A percentile compares a stretch with the other conserved stretches of the same genome.
phyloP scores from a whole-genome alignment of 169 alveolate genomes.

The Eimeria falciformis region DNA sequence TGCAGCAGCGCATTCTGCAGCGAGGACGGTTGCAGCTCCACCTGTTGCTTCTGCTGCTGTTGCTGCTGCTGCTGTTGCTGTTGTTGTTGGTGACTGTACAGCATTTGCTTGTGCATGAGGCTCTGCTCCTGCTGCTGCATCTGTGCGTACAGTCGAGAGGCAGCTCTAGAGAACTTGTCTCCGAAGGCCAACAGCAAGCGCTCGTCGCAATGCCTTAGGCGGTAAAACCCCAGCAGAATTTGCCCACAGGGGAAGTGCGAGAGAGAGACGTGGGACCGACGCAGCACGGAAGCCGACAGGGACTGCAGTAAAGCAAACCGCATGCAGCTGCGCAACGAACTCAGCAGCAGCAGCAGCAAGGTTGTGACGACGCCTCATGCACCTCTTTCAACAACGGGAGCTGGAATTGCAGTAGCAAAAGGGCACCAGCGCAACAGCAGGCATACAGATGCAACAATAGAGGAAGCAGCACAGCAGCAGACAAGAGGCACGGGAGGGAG shows the following conservation, averaged over 20 bases:
- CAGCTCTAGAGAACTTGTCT: not conserved
- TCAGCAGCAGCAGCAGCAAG: not conserved
- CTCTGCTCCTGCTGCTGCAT: not conserved
- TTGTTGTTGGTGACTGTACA: not conserved
- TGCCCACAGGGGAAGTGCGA: not conserved
- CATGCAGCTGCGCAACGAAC: not conserved
- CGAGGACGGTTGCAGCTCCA: not conserved
- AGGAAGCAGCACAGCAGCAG: not conserved
- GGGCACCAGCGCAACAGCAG: not conserved
- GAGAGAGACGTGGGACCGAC: not conserved
- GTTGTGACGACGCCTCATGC: not conserved
- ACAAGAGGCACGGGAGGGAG: not conserved
- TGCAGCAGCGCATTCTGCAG: not conserved
- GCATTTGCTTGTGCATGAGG: not conserved
- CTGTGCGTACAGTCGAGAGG: not conserved
- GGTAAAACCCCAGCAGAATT: not conserved
- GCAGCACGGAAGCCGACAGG: not conserved
- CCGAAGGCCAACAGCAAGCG: not conserved
- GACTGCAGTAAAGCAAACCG: not conserved
- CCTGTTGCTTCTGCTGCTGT: no score
- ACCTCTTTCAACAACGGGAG: not conserved
- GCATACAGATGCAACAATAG: not conserved
- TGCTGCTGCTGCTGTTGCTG: not conserved
- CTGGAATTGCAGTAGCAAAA: not conserved
- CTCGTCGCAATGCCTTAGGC: not conserved